These are phyloP conservation scores for Russula sp. DNA, from an alignment of 768 basidiomycete species.

Conservation along the genomic window DNA sequence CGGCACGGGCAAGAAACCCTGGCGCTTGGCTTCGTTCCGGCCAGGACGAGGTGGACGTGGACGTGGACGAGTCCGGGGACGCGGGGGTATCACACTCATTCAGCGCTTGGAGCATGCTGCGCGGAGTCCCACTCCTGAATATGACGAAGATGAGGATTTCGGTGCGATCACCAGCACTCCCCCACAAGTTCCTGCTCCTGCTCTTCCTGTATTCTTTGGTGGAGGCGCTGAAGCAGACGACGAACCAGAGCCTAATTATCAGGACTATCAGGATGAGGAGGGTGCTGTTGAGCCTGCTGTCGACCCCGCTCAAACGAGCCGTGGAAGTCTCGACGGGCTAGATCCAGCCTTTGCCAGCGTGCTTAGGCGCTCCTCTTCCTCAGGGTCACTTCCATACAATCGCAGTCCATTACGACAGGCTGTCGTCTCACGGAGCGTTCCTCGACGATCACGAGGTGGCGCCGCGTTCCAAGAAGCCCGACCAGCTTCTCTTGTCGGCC, in stretches of 20 bases:
- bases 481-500: conserved; percentile 66
- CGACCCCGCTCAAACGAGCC: conserved; percentile 49
- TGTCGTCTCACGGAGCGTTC: conserved; percentile 48
- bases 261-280: conserved; percentile 37
- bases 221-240: conserved; percentile 36
- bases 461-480: conserved; percentile 67
- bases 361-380: conserved; percentile 53
- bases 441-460: conserved; percentile 60
- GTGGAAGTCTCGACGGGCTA: conserved; percentile 80
- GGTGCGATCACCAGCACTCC: conserved; percentile 25
- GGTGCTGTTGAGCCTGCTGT: conserved; percentile 42
- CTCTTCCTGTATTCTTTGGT: conserved; percentile 24
- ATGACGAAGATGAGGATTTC: conserved; percentile 31
- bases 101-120: conserved; percentile 29
- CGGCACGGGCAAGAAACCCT: conserved; percentile 24
- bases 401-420: conserved; percentile 63
- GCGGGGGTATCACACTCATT: conserved; percentile 28
- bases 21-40: conserved; percentile 23
- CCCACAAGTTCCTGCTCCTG: conserved; percentile 19
- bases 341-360: conserved; percentile 82
- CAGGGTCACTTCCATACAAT: conserved; percentile 43
- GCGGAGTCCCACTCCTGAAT: conserved; percentile 25
- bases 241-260: conserved; percentile 32
- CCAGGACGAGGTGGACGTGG: conserved; percentile 26
- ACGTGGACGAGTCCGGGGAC: conserved; percentile 25